These are phyloP conservation scores for Hericium rajendrae DNA, from an alignment of 768 basidiomycete genomes.

Conservation along the genomic window DNA sequence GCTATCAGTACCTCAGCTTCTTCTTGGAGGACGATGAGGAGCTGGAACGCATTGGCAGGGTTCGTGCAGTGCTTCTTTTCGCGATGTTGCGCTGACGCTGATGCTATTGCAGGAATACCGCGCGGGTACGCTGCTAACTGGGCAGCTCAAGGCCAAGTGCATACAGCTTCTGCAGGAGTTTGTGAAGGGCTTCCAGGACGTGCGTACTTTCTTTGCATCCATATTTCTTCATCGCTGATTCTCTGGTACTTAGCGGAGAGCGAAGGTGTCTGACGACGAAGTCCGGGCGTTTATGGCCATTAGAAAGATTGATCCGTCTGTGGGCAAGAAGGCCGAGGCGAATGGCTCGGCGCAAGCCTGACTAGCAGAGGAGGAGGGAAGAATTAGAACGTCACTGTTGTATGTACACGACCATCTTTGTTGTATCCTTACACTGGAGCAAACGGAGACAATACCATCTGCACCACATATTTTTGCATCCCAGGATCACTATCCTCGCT, in stretches of 20 bases:
- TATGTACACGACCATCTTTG: neutral
- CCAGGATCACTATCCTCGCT: too few species aligned
- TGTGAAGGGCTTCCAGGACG: conserved; percentile 80
- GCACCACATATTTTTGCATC: neutral
- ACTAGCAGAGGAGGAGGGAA: neutral
- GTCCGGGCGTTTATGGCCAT: conserved; percentile 67
- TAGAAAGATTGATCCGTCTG: conserved; percentile 61
- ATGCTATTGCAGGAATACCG: conserved; percentile 71
- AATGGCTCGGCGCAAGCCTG: neutral
- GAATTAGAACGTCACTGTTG: neutral
- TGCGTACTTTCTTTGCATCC: conserved; percentile 20
- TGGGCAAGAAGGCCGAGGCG: conserved; percentile 25
- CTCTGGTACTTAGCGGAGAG: conserved; percentile 47
- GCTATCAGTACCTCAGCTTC: conserved; percentile 91
- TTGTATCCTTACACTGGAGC: neutral
- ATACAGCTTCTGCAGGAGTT: conserved; percentile 77
- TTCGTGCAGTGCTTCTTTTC: conserved; percentile 29
- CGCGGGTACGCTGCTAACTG: conserved; percentile 76
- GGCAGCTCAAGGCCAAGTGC: conserved; percentile 83
- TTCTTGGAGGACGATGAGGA: conserved; percentile 95
- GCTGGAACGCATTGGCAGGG: conserved; percentile 65
- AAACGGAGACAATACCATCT: neutral
- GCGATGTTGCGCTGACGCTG: neutral
- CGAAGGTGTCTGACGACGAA: conserved; percentile 70
- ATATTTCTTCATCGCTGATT: conserved; percentile 2